Evolutionary conservation across 306 rosid species (phyloP), one percentile per base, ranked within the genome.

Genomic region (Alnus rubra): DNA sequence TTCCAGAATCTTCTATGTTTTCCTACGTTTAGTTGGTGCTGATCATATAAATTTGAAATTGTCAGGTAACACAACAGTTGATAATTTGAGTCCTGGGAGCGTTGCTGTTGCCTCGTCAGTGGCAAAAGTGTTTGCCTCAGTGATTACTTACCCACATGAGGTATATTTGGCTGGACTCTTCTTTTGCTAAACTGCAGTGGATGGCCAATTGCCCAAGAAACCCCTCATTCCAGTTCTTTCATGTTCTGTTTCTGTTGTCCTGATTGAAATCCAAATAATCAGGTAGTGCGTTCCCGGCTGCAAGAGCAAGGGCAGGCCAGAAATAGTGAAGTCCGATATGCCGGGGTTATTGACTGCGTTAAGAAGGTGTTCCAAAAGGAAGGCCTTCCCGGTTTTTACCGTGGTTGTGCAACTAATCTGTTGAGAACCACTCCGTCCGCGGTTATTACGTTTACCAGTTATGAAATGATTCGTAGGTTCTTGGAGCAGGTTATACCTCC

Each of bases 261-360:
- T 76, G 16, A 71, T 39, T 28, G 62, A 71, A 69, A 71, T 48
- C 73, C 30, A 15, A 52, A 18, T 77, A 58, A 69, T 35, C 81
- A 94, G 98, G 94, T 95, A 7, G 79, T 95, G 76, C 94, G 99
- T 11, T 90, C 99, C 4, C 83, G 99, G 84, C 90, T 95, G 72
- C 99, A 95, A 86, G 97, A 95, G 84, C 99, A 93, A 87, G 99
- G 99, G 71, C 98, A 88, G 12, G 94, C 92, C 13, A 90, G 88
- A 87, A 86, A 50, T 31, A 35, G 4, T 0, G 83, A 56, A 39
- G 73, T 81, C 16, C 89, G 51, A 30, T 95, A 92, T 56, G 76
- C 86, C 5, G 99, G 98, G 67, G 89, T 95, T 19, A 70, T 93
- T 19, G 99, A 95, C 76, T 95, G 99, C 74, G 74, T 89, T 4